phyloP scores from a whole-genome alignment of 2,329 filamentous ascomycete species.

The Colletotrichum sp. region DNA sequence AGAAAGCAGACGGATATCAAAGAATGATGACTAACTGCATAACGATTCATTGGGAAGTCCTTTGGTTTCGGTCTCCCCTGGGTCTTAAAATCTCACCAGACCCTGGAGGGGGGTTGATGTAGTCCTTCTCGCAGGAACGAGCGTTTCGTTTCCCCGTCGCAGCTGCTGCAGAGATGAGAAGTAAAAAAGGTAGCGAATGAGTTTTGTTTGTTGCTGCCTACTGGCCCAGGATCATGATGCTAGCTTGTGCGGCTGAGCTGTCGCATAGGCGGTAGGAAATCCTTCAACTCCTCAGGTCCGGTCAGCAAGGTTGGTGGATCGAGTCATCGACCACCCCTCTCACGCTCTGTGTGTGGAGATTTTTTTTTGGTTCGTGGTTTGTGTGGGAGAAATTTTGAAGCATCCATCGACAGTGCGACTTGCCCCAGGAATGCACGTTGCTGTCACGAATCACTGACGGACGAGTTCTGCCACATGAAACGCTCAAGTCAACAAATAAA shows the following conservation, averaged over 20 bases:
- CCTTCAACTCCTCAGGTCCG: neutral
- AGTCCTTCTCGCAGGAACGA: neutral
- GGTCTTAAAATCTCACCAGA: constrained; percentile 4
- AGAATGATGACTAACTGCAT: constrained; percentile 17
- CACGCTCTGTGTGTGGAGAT: neutral
- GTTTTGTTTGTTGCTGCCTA: constrained; percentile 3
- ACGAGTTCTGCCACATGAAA: neutral
- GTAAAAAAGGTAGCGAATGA: neutral
- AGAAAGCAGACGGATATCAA: neutral
- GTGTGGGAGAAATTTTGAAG: constrained; percentile 8
- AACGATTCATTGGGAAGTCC: constrained; percentile 2
- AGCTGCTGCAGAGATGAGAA: neutral
- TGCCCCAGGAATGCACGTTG: neutral
- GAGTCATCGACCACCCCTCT: constrained; percentile 3
- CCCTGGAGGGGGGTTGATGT: neutral
- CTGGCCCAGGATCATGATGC: constrained; percentile 16
- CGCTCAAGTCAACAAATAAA: neutral
- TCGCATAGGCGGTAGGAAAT: neutral
- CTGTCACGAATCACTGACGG: neutral
- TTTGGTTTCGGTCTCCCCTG: neutral
- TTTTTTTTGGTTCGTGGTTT: neutral
- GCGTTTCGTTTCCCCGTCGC: neutral
- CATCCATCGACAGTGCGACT: constrained; percentile 13
- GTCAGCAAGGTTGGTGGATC: constrained; percentile 13
- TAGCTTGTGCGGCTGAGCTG: constrained; percentile 13